Evolutionary conservation across 192 early-diverging fungal genomes (phyloP), one percentile per base, ranked within the genome.

Genomic region (Phlyctochytrium bullatum): DNA sequence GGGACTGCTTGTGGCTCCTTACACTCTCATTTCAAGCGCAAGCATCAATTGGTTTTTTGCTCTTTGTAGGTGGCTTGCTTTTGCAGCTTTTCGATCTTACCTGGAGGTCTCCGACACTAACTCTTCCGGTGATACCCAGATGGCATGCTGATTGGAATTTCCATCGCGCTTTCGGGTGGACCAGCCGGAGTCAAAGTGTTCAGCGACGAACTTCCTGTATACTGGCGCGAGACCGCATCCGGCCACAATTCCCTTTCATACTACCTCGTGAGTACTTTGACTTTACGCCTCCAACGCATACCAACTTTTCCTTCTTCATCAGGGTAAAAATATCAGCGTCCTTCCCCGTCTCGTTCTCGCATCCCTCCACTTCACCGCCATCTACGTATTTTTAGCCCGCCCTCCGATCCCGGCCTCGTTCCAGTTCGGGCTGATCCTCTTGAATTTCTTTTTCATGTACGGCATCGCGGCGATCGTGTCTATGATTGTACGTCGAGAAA

Each of bases 111-210:
- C 20, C 25, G 27, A 57, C 25, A 20, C 27, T 20, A 57, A 20
- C 27, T 57, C 10, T 47, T 47, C n/a, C n/a, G n/a, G 10, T 47
- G n/a, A n/a, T n/a, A n/a, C 40, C 20, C 25, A 57, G 32, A 58
- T 34, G 68, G 68, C 20, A 62, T 69, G 59, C 27, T 69, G n/a
- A 53, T 58, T 53, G 68, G 68, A 6, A 52, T 69, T 25, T 23
- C 52, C 20, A 62, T 75, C 62, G 73, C 61, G 2, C 62, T 81
- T 0, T 67, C 73, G 28, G 73, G 66, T 34, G 71, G 63, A n/a
- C 75, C 80, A 4, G 66, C 77, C n/a, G 77, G 64, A 10, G 77
- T 80, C 0, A 82, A 80, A 28, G 69, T 82, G n/a, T 82, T 82
- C 71, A 31, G 67, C n/a, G 72, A 77, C 30, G 80, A 82, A 51